A percentile compares a stretch with the other conserved stretches of the same genome.
phyloP scores from a whole-genome alignment of 2,329 filamentous ascomycete species.

The Penicillium sp. region DNA sequence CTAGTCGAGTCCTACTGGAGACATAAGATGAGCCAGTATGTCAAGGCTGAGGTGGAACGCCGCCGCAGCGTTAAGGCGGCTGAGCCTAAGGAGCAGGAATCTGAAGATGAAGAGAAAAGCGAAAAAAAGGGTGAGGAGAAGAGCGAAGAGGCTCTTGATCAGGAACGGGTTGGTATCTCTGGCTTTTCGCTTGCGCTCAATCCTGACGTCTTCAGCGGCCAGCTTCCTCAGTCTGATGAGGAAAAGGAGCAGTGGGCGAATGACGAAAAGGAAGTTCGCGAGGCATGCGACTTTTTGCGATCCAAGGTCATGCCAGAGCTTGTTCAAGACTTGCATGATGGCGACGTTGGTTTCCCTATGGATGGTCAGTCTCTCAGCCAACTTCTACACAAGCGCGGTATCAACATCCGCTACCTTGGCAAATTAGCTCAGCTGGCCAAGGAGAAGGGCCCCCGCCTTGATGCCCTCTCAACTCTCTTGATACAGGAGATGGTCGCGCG shows the following conservation, averaged over 20 bases:
- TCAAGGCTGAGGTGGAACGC: slow-evolving; percentile 76
- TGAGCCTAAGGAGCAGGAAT: slow-evolving; percentile 46
- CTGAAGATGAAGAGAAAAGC: slow-evolving; percentile 48
- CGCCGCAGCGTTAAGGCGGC: slow-evolving; percentile 55
- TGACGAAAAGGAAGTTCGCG: slow-evolving; percentile 87
- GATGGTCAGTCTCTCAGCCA: slow-evolving; percentile 90
- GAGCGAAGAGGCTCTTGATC: slow-evolving; percentile 47
- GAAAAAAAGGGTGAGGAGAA: slow-evolving; percentile 48
- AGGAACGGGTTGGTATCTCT: slow-evolving; percentile 81
- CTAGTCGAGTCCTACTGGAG: slow-evolving; percentile 86
- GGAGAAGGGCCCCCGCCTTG: slow-evolving; percentile 70
- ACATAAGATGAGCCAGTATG: slow-evolving; percentile 85
- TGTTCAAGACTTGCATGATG: slow-evolving; percentile 83
- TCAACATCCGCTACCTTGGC: slow-evolving; percentile 96
- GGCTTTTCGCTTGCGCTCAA: slow-evolving; percentile 89
- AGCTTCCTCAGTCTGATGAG: slow-evolving; percentile 84
- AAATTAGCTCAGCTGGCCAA: slow-evolving; percentile 74
- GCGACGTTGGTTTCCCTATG: slow-evolving; percentile 97
- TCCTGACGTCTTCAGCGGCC: slow-evolving; percentile 93
- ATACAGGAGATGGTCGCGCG: slow-evolving; percentile 94
- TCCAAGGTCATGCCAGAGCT: slow-evolving; percentile 82
- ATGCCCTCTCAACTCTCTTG: slow-evolving; percentile 76
- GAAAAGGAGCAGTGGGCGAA: slow-evolving; percentile 82
- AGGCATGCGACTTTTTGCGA: slow-evolving; percentile 78
- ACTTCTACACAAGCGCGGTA: slow-evolving; percentile 92